A percentile compares a stretch with the other conserved stretches of the same genome.
Conservation (phyloP, 1,284 basidiomycete species). For the Rhodotorula glutinis region DNA sequence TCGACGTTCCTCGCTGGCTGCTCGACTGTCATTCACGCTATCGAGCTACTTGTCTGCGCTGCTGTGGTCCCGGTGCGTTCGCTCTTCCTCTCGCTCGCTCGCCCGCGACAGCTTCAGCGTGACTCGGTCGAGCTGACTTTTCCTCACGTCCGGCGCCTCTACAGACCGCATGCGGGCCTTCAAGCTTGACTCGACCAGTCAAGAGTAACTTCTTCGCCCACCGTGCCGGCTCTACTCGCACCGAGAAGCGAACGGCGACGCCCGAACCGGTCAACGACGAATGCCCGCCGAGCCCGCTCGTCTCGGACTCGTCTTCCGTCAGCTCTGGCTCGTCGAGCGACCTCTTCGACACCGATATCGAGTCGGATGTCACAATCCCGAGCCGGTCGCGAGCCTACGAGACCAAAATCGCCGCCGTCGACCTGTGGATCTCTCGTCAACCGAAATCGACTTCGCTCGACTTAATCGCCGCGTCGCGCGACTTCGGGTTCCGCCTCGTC, state of each 20-base stretch:
- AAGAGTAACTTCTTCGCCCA: background rate
- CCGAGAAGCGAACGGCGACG: too few species aligned
- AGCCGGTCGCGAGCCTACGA: background rate
- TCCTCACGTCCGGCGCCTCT: background rate
- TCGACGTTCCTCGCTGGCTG: background rate
- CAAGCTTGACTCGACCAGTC: background rate
- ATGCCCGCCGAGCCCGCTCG: background rate
- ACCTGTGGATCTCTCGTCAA: background rate
- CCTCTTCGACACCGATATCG: background rate
- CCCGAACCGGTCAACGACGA: background rate
- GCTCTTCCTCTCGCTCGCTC: background rate
- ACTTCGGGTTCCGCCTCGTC: background rate
- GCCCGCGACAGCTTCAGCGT: too few species aligned
- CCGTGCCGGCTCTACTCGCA: background rate
- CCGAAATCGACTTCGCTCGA: background rate
- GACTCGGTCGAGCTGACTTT: too few species aligned
- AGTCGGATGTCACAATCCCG: background rate
- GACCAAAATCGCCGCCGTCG: background rate
- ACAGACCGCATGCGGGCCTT: too few species aligned
- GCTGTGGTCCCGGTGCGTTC: too few species aligned
- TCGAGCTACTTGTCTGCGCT: background rate
- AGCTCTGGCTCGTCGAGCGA: background rate
- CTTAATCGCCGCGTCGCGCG: background rate
- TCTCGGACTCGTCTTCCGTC: slow-evolving; percentile 1
- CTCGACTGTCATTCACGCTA: background rate